Conservation (phyloP, 345 rosid species). For the Rhizophora apiculata region DNA sequence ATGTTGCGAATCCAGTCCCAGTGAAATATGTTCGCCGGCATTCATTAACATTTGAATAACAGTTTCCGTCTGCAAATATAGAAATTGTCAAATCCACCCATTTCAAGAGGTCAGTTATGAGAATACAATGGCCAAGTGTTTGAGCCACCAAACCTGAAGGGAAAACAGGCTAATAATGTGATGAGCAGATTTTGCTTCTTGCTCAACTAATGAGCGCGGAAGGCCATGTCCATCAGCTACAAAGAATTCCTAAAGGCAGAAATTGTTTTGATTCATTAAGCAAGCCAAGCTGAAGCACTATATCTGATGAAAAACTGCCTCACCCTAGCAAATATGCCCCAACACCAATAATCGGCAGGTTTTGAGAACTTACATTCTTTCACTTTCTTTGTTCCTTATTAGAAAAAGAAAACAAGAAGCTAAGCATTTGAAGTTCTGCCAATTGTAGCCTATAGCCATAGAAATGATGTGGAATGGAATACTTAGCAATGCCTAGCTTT, state of each 20-base stretch:
- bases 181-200: constrained; percentile 72
- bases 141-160: constrained; percentile 51
- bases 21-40: constrained; percentile 72
- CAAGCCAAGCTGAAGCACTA: background rate
- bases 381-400: too few relatives aligned
- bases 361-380: too few relatives aligned
- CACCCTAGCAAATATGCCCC: background rate
- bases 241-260: constrained; percentile 72
- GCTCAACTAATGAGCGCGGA: constrained; percentile 79
- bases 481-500: too few relatives aligned
- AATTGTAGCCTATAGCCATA: too few relatives aligned
- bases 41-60: constrained; percentile 77
- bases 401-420: too few relatives aligned
- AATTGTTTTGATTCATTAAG: background rate
- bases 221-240: constrained; percentile 94
- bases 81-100: constrained; percentile 13
- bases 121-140: constrained; percentile 1
- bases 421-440: too few relatives aligned
- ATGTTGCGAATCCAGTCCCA: constrained; percentile 54
- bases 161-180: constrained; percentile 68
- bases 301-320: background rate
- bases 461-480: too few relatives aligned
- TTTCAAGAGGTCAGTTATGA: background rate
- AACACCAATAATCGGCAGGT: background rate
- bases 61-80: constrained; percentile 59